Evolutionary conservation across 2,329 filamentous ascomycete species (phyloP).

Genomic region (Alternaria tenuissima): DNA sequence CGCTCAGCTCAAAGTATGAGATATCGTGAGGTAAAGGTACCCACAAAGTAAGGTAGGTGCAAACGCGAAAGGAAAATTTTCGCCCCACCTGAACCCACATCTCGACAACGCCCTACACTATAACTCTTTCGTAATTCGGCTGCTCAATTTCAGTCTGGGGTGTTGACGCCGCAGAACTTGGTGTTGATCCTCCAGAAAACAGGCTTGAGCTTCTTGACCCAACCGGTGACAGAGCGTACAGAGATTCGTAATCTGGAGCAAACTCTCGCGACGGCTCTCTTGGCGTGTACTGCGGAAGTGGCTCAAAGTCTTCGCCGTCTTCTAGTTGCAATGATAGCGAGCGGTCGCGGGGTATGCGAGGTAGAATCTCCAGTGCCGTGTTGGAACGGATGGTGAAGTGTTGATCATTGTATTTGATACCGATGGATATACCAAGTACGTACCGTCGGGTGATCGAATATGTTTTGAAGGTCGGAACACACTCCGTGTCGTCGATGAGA

Average conservation of each 20-base stretch:
- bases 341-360: slow-evolving; percentile 28
- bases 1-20: neutral
- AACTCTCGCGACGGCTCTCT: slow-evolving; percentile 40
- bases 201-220: slow-evolving; percentile 29
- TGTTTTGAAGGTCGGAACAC: slow-evolving; percentile 47
- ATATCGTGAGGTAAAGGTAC: neutral
- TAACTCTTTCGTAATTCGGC: slow-evolving; percentile 5
- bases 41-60: neutral
- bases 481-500: slow-evolving; percentile 44
- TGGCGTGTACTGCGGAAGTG: slow-evolving; percentile 41
- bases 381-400: slow-evolving; percentile 37
- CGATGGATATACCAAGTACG: slow-evolving; percentile 35
- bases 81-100: neutral
- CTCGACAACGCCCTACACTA: neutral
- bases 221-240: slow-evolving; percentile 30
- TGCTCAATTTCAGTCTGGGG: slow-evolving; percentile 22
- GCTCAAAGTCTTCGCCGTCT: slow-evolving; percentile 38
- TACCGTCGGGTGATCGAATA: slow-evolving; percentile 46
- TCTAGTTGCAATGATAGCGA: slow-evolving; percentile 22
- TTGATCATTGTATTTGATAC: slow-evolving; percentile 38
- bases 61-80: neutral
- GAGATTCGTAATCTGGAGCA: slow-evolving; percentile 43
- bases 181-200: slow-evolving; percentile 15
- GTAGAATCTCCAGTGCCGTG: slow-evolving; percentile 42
- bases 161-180: slow-evolving; percentile 19